Evolutionary conservation across 495 filamentous ascomycete species (phyloP), one percentile per base, ranked within the genome.

Genomic region (Symbiotaphrina buchneri): DNA sequence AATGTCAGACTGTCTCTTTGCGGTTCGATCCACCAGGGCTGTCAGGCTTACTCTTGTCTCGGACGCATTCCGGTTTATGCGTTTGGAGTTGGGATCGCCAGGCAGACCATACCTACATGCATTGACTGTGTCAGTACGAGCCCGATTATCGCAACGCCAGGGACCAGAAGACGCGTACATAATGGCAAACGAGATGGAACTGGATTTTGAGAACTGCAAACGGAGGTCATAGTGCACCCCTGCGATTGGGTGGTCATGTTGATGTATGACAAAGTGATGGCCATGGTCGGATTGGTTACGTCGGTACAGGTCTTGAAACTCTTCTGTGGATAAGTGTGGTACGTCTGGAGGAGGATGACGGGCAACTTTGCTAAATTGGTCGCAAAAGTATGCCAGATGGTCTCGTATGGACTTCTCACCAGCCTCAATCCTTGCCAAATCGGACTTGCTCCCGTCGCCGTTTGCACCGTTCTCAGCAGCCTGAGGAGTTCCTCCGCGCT

Each of bases 231-330:
- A 71, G 35, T 71, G 65, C 0, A 57, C 50, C 7, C 71, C 70
- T 10, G 69, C 64, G 6, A 72, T 49, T 2, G 70, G 70, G 45
- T 76, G 71, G 36, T 76, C 71, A 41, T 77, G 71, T 41, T 75
- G 71, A 43, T 74, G 67, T 18, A 76, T 54, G 21, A 75, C 58
- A 38, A 73, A 74, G 40, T 76, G 70, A 15, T 47, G 51, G 6
- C 68, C 71, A 11, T 49, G 29, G 4, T 39, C 31, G 31, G 63
- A 45, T 36, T 55, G 31, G 41, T 65, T 65, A 6, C 50, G 41
- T 17, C 44, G 41, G 45, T 74, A 75, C 1, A 77, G 47, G n/a
- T 48, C 41, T 17, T 35, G 30, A 46, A 68, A 75, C 2, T 46
- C 44, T 0, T 42, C 31, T 19, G 69, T 55, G 0, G 51, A 37